Base-by-base conservation (phyloP, 345 rosid species). In the Salix viminalis region DNA sequence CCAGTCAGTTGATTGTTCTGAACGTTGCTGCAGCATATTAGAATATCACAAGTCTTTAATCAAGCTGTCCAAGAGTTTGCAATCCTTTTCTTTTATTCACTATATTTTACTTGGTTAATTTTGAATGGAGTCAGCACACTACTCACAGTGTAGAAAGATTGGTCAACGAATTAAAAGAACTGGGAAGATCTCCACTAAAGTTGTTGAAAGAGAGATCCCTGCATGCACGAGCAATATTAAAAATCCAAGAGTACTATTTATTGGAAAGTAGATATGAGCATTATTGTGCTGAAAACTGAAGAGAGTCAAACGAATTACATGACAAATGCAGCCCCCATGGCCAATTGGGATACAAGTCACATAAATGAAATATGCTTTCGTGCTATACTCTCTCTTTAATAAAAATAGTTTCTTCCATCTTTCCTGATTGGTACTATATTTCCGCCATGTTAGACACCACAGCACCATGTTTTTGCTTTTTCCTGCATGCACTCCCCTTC, bases 141-240 rank as follows among this genome's bases (percentile, higher is more conserved):
- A 83, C 99, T 94, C 83, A 94, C 99, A 96, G 92, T 15, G 44
- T 75, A 16, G 97, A 92, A 50, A 96, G 87, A 82, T 84, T 91
- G 62, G 91, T 83, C 79, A 85, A 79, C n/a, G 89, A 85, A 76
- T 90, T 85, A 65, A 96, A 85, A 28, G 99, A 96, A 81, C 11
- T 75, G 7, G 98, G 99, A 86, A 96, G 92, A 86, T 94, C 90
- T 28, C 98, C 99, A 76, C 87, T 89, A 75, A 94, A 88, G 83
- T 89, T 94, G 88, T 96, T 96, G 86, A 86, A 93, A 78, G 99
- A 96, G 52, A 96, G 82, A 87, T 94, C 99, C 88, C 99, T 96
- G 83, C 77, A 85, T 71, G 34, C 65, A 50, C 14, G 71, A 74
- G 54, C 50, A 82, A 36, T 46, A 60, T 10, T 6, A 24, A 19